Evolutionary conservation across 768 basidiomycete species (phyloP).

Genomic region (Kwoniella sp.): DNA sequence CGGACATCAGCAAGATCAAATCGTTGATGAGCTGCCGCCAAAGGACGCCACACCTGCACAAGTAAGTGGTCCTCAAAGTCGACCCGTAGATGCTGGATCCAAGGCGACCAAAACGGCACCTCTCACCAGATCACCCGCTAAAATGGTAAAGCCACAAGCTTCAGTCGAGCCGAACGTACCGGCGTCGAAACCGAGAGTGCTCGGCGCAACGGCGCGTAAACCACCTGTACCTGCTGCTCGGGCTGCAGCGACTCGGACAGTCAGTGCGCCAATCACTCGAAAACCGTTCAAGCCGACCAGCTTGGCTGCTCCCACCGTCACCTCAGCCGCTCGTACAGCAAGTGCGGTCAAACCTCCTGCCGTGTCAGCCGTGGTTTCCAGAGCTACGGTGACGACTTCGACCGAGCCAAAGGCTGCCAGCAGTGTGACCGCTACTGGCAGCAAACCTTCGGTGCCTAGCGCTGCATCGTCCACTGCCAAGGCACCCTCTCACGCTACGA

Average conservation of each 20-base stretch:
- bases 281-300: constrained; percentile 32
- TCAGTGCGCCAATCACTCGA: constrained; percentile 11
- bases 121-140: too few relatives aligned
- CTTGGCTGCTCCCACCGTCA: constrained; percentile 8
- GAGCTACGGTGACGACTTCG: constrained; percentile 9
- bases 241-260: constrained; percentile 1
- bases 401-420: too few relatives aligned
- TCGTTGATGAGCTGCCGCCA: too few relatives aligned
- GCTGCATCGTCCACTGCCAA: not conserved
- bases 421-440: not conserved
- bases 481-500: too few relatives aligned
- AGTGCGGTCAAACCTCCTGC: not conserved
- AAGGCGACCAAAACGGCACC: not conserved
- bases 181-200: constrained; percentile 1
- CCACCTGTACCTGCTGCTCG: constrained; percentile 16
- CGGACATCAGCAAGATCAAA: too few relatives aligned
- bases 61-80: too few relatives aligned
- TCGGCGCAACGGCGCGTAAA: constrained; percentile 1
- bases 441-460: too few relatives aligned
- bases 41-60: too few relatives aligned
- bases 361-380: constrained; percentile 3
- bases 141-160: too few relatives aligned
- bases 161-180: not conserved
- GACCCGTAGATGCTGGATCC: too few relatives aligned
- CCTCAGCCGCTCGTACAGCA: constrained; percentile 3